Evolutionary conservation across 2,329 filamentous ascomycete species (phyloP), one percentile per base, ranked within the genome.

Genomic region (Trichoderma sp.): DNA sequence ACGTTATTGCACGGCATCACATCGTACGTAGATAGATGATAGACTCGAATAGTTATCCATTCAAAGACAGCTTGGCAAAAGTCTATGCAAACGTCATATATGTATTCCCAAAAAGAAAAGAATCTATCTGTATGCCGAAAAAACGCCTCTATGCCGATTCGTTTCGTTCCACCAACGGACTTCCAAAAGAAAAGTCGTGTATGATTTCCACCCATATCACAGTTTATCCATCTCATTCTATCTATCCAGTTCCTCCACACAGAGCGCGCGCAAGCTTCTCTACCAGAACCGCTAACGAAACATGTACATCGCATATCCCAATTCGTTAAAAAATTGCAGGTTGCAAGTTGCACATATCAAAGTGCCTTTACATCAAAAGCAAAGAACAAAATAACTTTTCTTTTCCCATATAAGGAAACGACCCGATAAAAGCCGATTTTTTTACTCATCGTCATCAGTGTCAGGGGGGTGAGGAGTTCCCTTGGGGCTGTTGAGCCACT

Each of bases 401-500:
- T 31, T 24, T 31, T 3, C 19, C 24, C 35, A 27, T n/a, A 19
- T n/a, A 29, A 35, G 6, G 14, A 29, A 29, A 31, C 6, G n/a
- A 49, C 7, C 4, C 5, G 57, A 43, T 8, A 24, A 21, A 40
- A n/a, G 47, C 10, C 43, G 16, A 16, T 0, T 27, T 8, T 24
- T 64, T 66, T 63, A 69, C 61, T 66, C 61, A 79, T 95, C 92
- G 72, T 94, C 92, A 75, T 95, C 92, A 21, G 91, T 94, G 78
- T 95, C 92, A 10, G 81, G 81, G 7, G 91, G 92, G 78, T 92
- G 89, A 35, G 92, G 92, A 4, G 92, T 95, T 5, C 92, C 93
- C 87, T 94, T 94, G 73, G 92, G 92, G 76, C 88, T 92, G 82
- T 93, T 95, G 75, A 97, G 84, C 92, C 91, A 92, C 79, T 91